Percentiles rank a stretch among this genome's conserved stretches.
phyloP scores from a whole-genome alignment of 2,329 filamentous ascomycete species.

The Clathrospora elynae region DNA sequence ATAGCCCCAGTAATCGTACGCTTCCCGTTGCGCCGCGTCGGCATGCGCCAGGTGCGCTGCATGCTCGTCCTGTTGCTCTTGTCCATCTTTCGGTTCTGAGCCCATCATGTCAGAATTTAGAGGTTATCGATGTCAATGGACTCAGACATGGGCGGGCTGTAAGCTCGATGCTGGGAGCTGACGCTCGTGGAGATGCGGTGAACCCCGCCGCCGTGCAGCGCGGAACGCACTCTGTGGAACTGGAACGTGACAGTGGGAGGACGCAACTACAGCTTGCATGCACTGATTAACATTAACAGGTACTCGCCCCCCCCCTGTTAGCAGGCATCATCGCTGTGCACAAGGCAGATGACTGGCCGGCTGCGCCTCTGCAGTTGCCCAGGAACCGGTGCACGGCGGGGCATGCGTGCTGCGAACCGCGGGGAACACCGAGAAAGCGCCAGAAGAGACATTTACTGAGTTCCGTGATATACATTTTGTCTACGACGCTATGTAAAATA shows the following conservation, averaged over 20 bases:
- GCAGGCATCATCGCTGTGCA: slow-evolving; percentile 18
- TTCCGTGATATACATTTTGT: slow-evolving; percentile 24
- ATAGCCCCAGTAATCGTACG: slow-evolving; percentile 58
- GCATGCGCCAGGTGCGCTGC: slow-evolving; percentile 26
- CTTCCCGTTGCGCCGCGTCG: slow-evolving; percentile 49
- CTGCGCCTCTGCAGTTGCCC: slow-evolving; percentile 33
- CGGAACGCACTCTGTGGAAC: slow-evolving; percentile 9
- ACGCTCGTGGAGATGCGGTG: slow-evolving; percentile 26
- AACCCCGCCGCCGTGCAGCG: slow-evolving; percentile 24
- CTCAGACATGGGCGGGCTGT: slow-evolving; percentile 18
- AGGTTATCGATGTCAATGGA: slow-evolving; percentile 4
- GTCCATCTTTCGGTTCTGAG: slow-evolving; percentile 30
- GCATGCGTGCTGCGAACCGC: too few species aligned
- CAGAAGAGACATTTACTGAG: slow-evolving; percentile 10
- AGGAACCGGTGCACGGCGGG: slow-evolving; percentile 21
- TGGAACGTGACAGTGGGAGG: slow-evolving; percentile 11
- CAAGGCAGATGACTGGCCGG: slow-evolving; percentile 30
- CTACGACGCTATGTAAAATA: slow-evolving; percentile 36
- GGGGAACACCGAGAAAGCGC: neutral
- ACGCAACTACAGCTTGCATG: slow-evolving; percentile 17
- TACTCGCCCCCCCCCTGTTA: slow-evolving; percentile 18
- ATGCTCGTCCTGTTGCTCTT: slow-evolving; percentile 24
- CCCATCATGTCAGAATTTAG: slow-evolving; percentile 32
- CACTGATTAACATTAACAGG: slow-evolving; percentile 16
- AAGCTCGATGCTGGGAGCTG: slow-evolving; percentile 22